Evolutionary conservation across 805 yeast species (phyloP), one percentile per base, ranked within the genome.

Genomic region (Helenozyma baotianmanensis): DNA sequence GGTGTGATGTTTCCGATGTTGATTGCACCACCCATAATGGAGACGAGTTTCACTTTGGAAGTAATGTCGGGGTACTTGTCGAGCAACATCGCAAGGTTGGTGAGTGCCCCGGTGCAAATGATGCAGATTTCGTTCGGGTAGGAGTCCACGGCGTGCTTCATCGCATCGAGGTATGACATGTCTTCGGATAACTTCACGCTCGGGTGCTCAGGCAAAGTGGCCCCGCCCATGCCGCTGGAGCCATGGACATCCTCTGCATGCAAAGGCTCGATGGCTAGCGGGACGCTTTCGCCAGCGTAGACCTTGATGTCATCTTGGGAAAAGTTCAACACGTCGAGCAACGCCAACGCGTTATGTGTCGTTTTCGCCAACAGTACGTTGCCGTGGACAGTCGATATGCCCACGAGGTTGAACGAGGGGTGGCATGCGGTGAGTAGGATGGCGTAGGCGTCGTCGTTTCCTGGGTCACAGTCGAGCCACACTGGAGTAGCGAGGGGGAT

Each of bases 381-480:
- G 2, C 95, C 95, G 49, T 77, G 80, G 14, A 80, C 81, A 0
- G 90, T 78, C 19, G 87, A 77, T n/a, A 84, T 68, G 2, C 92
- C 94, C 3, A 78, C 45, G 8, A 84, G 55, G 11, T 73, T 54
- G 56, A 76, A 74, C 16, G 68, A 58, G 0, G 86, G 83, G 42
- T 78, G 72, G 48, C 71, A 74, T 6, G 75, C 62, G 0, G 85
- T 76, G 16, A 87, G 43, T 8, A 83, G 59, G 6, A 87, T 65
- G 4, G 92, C 95, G 27, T 84, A 71, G 2, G 84, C 80, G 48
- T 87, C 96, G 51, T 87, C 96, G 49, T 82, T 92, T 2, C 96
- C 95, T 0, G 95, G 95, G 51, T 87, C 96, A 56, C 96, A 87
- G 58, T 87, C 96, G 9, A 87, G 56, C 95, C 95, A 87, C 4